A percentile compares a stretch with the other conserved stretches of the same genome.
Evolutionary conservation across 352 stramenopile species (phyloP).

Genomic region (Globisporangium nodosum): DNA sequence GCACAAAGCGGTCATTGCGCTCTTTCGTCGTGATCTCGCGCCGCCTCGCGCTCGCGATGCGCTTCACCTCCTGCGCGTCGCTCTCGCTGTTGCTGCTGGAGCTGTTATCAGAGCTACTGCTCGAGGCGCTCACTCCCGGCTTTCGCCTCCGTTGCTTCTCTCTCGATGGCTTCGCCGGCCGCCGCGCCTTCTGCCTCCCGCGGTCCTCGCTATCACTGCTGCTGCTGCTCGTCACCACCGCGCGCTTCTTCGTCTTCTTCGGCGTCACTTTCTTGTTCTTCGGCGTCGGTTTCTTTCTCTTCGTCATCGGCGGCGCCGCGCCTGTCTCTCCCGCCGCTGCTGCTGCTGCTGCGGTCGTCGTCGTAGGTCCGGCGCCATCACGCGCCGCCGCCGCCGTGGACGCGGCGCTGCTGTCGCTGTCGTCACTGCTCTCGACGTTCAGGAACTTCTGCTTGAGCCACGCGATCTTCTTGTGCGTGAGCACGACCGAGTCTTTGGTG

Average conservation of each 20-base stretch:
- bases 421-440: conserved; percentile 14
- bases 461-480: not conserved
- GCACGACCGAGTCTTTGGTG: not conserved
- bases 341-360: not conserved
- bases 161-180: not conserved
- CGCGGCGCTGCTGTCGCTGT: conserved; percentile 12
- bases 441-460: conserved; percentile 6
- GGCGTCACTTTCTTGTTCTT: not conserved
- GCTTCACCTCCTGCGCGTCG: not conserved
- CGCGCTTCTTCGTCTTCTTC: conserved; percentile 3
- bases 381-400: not conserved
- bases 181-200: not conserved
- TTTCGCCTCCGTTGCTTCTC: not conserved
- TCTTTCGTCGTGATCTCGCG: conserved; percentile 10
- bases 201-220: conserved; percentile 1
- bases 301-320: not conserved
- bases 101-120: not conserved
- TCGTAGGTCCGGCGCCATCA: not conserved
- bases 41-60: not conserved
- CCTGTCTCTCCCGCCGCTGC: not conserved
- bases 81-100: not conserved
- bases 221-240: not conserved
- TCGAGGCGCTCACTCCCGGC: not conserved
- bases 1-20: conserved; percentile 1
- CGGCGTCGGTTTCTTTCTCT: not conserved